Base-by-base conservation (phyloP, 2,329 filamentous ascomycete species). In the Talaromyces sp. region DNA sequence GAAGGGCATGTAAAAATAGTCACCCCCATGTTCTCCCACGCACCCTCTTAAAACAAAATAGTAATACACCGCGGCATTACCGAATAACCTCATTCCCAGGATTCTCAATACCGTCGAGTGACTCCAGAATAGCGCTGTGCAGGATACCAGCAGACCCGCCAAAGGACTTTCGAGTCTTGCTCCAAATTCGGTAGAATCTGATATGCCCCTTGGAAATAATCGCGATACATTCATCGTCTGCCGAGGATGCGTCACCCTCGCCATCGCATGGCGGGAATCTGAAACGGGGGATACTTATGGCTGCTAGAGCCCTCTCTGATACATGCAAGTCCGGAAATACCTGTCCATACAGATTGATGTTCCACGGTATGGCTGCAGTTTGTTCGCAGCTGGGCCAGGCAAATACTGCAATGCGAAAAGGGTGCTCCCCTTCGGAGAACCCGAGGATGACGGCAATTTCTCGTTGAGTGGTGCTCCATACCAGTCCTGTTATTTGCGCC, bases 141-240 rank as follows among this genome's bases (percentile, higher is more conserved):
- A 96, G 79, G 65, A 91, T 79, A 2, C 90, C 87, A 50, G 79
- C 80, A 14, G 82, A 80, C 57, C 79, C 74, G 27, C 79, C 75
- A 23, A 81, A 84, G 8, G 79, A 77, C 69, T 84, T 88, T 67
- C 79, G 81, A 47, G 83, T 79, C 2, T 85, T 84, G n/a, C 84
- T 83, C 95, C 93, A 98, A 10, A 99, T 87, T 77, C 98, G 93
- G 74, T 98, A 92, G 70, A 98, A 98, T 72, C 95, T 95, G 75
- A 98, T 89, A 68, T 87, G 96, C 76, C 98, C 93, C 71, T 92
- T 96, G 51, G 91, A 90, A 16, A 93, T 94, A 59, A 99, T 89
- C 18, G 97, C 90, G 67, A 99, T 88, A 72, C 92, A 96, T 0
- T 90, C 91, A 68, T 94, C 90, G 66, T 86, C 83, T 4, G 66